Conservation (phyloP, 2,329 filamentous ascomycete genomes). For the Aspergillus japonicus region DNA sequence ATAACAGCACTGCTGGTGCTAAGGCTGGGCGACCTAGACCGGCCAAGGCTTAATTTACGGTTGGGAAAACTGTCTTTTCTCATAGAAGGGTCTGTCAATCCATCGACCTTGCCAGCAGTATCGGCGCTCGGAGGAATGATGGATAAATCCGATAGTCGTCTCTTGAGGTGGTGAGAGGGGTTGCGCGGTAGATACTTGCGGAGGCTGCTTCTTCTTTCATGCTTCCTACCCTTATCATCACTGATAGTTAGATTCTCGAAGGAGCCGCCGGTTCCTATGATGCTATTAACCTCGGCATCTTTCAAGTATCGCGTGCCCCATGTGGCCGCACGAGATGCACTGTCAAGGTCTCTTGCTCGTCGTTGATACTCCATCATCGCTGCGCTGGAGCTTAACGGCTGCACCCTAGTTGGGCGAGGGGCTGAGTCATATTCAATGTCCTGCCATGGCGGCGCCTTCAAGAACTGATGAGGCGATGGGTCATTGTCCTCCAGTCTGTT, state of each 20-base stretch:
- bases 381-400: slow-evolving; percentile 54
- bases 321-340: slow-evolving; percentile 55
- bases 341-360: slow-evolving; percentile 53
- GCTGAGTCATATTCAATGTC: slow-evolving; percentile 40
- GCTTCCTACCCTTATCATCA: slow-evolving; percentile 39
- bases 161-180: slow-evolving; percentile 47
- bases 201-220: slow-evolving; percentile 49
- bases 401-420: slow-evolving; percentile 34
- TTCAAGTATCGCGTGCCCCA: slow-evolving; percentile 53
- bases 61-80: slow-evolving; percentile 36
- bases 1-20: slow-evolving; percentile 43
- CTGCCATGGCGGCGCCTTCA: slow-evolving; percentile 49
- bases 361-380: slow-evolving; percentile 55
- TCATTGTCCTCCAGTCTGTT: slow-evolving; percentile 29
- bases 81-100: slow-evolving; percentile 20
- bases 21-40: slow-evolving; percentile 40
- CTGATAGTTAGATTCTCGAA: slow-evolving; percentile 43
- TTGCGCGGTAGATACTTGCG: slow-evolving; percentile 44
- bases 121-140: slow-evolving; percentile 31
- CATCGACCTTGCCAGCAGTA: slow-evolving; percentile 19
- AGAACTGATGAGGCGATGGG: slow-evolving; percentile 38
- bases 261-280: slow-evolving; percentile 44
- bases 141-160: slow-evolving; percentile 37
- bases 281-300: slow-evolving; percentile 52
- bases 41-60: slow-evolving; percentile 40